Conservation (phyloP, 148 eudicot species). For the Chenopodium berlandieri region DNA sequence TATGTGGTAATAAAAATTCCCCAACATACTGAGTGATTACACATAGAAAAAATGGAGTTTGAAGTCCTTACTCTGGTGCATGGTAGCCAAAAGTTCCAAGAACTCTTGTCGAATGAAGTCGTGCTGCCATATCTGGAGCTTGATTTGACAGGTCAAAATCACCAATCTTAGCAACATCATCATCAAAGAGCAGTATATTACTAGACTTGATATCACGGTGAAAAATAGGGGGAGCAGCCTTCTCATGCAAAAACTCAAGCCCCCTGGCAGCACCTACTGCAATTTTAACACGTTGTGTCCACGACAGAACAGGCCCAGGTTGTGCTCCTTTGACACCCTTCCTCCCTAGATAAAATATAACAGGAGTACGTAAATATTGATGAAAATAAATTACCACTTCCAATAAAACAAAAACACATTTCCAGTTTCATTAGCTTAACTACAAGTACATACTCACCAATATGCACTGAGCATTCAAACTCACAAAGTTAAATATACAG, state of each 20-base stretch:
- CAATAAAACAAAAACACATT: neutral
- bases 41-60: neutral
- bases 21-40: neutral
- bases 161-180: conserved; percentile 74
- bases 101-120: conserved; percentile 85
- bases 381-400: neutral
- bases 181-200: conserved; percentile 84
- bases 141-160: conserved; percentile 84
- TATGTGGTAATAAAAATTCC: too few species aligned
- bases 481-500: neutral
- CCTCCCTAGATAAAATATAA: conserved; percentile 43
- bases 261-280: conserved; percentile 88
- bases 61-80: conserved; percentile 77
- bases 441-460: neutral
- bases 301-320: conserved; percentile 78
- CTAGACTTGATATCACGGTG: conserved; percentile 87
- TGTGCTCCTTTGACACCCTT: conserved; percentile 94
- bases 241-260: conserved; percentile 87
- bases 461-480: neutral
- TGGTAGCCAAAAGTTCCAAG: conserved; percentile 91
- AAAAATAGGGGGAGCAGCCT: conserved; percentile 57
- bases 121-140: conserved; percentile 92
- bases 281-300: conserved; percentile 81
- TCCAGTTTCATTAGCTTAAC: neutral
- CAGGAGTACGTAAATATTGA: neutral